Base-by-base conservation (phyloP, 345 rosid species). In the Gossypium arboreum region DNA sequence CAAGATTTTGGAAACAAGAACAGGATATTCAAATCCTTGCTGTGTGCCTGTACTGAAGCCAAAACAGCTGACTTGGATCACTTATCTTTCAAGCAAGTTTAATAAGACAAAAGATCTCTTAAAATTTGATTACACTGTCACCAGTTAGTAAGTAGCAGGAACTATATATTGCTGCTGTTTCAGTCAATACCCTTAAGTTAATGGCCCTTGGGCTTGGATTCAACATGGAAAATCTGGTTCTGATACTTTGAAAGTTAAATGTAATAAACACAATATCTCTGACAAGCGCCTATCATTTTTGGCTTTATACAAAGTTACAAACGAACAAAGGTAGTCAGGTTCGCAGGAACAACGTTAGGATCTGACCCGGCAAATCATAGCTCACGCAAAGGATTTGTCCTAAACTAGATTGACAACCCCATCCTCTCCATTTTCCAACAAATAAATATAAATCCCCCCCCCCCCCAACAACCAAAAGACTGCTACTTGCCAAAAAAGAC, bases 271-370 rank as follows among this genome's bases (percentile, higher is more conserved):
- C 68, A 29, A 27, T 24, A 3, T 59, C 34, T 69, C 78, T 69
- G 80, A 79, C 76, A 79, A 2, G 24, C 3, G 24, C 3, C 69
- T 51, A 56, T 70, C 78, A 62, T 56, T 73, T 34, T 73, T 60
- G 62, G 68, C 70, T 47, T 54, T 73, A 17, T 20, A 71, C 68
- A 34, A 63, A 56, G 60, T 20, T 56, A 18, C 10, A 61, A 61
- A 62, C 63, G 47, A 73, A 73, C 3, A 20, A 20, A 18, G 29
- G 76, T 58, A 9, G 25, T 27, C 13, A 64, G 67, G 25, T 58
- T 59, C 68, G n/a, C 24, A 16, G 45, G 48, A n/a, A 34, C 34
- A 64, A 65, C 75, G 82, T 45, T 48, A 54, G 76, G 68, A 75
- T 65, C 22, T 7, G 56, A 64, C 57, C 82, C 73, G 76, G 55